Evolutionary conservation across 2,329 filamentous ascomycete species (phyloP).

Genomic region (Fusarium albidum): DNA sequence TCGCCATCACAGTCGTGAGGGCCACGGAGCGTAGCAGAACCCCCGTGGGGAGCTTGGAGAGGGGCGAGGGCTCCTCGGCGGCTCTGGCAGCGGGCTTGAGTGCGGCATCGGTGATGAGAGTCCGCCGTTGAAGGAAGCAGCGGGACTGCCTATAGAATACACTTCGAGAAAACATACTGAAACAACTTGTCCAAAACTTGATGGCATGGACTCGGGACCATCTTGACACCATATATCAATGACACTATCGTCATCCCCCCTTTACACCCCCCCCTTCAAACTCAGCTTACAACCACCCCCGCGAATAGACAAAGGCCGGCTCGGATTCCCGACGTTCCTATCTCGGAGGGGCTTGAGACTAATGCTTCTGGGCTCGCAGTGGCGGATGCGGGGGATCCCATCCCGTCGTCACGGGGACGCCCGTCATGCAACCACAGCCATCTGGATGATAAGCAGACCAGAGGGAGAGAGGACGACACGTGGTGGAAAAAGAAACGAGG

Average conservation of each 20-base stretch:
- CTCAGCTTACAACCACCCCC: background rate
- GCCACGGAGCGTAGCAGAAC: constrained; percentile 37
- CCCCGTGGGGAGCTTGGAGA: constrained; percentile 35
- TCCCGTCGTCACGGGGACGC: constrained; percentile 18
- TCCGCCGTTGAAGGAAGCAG: background rate
- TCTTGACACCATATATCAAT: constrained; percentile 2
- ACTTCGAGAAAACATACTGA: constrained; percentile 16
- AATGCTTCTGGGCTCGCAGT: constrained; percentile 2
- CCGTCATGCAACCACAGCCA: constrained; percentile 22
- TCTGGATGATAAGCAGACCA: constrained; percentile 4
- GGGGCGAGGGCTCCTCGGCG: background rate
- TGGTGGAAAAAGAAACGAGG: background rate
- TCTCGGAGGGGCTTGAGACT: constrained; percentile 8
- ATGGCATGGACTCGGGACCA: background rate
- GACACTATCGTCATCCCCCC: background rate
- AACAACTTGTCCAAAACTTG: background rate
- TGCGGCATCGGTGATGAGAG: constrained; percentile 11
- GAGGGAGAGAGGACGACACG: background rate
- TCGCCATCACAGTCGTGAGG: constrained; percentile 41
- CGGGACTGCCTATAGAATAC: background rate
- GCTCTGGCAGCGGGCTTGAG: constrained; percentile 2
- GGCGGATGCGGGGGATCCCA: constrained; percentile 17
- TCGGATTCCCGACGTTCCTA: constrained; percentile 10
- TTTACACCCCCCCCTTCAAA: background rate
- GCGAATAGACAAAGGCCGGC: constrained; percentile 6